Evolutionary conservation across 768 basidiomycete species (phyloP), one percentile per base, ranked within the genome.

Genomic region (Guyanaporus albipodus): DNA sequence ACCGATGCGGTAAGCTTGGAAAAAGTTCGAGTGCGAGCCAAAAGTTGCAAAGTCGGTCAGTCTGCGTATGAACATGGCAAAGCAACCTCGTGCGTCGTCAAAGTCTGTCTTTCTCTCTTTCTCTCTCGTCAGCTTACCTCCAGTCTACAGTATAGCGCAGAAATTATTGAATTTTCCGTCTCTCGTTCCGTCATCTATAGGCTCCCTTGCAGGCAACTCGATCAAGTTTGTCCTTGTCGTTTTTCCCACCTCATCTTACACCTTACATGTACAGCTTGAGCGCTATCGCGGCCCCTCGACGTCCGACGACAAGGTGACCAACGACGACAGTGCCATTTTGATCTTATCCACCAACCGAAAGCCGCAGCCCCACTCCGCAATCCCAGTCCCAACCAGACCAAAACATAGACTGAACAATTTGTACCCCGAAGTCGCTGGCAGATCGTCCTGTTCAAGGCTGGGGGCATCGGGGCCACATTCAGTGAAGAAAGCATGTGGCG

Each of bases 401-500:
- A 19, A 48, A 52, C 27, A 51, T 59, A 4, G 58, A 69, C n/a
- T 26, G 73, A 73, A 19, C 78, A 84, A 59, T 79, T 88, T 8
- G 79, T 76, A 1, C 79, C 78, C 38, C 76, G 90, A 17, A 86
- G 86, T 63, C 73, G 87, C 33, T 91, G 88, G 91, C 90, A 92
- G 56, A 79, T 85, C 0, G 77, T 93, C 22, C 69, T 94, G 32
- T 72, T 86, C 19, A 91, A 94, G 66, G 91, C 90, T 2, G 90
- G 91, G 11, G 91, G 91, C n/a, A n/a, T n/a, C n/a, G n/a, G n/a
- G n/a, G n/a, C n/a, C 0, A 91, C 92, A 8, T 73, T 94, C 26
- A 91, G 90, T 63, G 91, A 93, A 52, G 92, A 94, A 65, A 91
- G 84, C 58, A 87, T 95, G 86, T 74, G 87, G 45, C 73, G 87